Conservation (phyloP, 2,329 filamentous ascomycete species). For the Balansia obtecta region DNA sequence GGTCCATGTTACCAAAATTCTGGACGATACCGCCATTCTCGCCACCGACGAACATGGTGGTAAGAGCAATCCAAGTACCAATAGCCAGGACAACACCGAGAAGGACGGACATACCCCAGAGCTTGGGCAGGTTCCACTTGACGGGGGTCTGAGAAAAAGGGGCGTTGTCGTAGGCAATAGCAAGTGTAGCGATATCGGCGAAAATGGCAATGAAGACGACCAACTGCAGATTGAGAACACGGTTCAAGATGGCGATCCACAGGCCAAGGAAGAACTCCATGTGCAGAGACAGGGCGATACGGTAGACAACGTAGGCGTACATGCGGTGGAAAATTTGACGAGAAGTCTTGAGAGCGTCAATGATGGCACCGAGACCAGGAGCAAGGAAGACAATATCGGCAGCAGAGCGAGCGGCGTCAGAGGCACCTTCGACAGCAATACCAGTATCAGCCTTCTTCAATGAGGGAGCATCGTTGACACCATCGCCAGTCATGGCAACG, state of each 20-base stretch:
- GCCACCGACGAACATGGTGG: slow-evolving; percentile 62
- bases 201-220: slow-evolving; percentile 94
- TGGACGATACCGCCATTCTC: slow-evolving; percentile 74
- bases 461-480: slow-evolving; percentile 87
- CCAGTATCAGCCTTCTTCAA: slow-evolving; percentile 94
- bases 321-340: slow-evolving; percentile 95
- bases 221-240: slow-evolving; percentile 70
- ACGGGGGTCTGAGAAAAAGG: slow-evolving; percentile 76
- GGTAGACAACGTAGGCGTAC: slow-evolving; percentile 93
- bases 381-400: slow-evolving; percentile 92
- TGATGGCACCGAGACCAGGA: slow-evolving; percentile 82
- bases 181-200: slow-evolving; percentile 81
- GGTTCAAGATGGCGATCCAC: slow-evolving; percentile 83
- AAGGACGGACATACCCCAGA: slow-evolving; percentile 84
- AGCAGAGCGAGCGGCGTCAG: slow-evolving; percentile 79
- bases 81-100: slow-evolving; percentile 70
- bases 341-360: slow-evolving; percentile 83
- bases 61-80: slow-evolving; percentile 82
- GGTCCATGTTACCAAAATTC: slow-evolving; percentile 73
- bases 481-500: slow-evolving; percentile 92
- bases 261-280: slow-evolving; percentile 84
- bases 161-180: slow-evolving; percentile 88
- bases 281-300: slow-evolving; percentile 84
- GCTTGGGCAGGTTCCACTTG: slow-evolving; percentile 90
- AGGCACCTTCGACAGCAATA: slow-evolving; percentile 88